phyloP scores from a whole-genome alignment of 805 yeast genomes.

The Wickerhamomyces queroliae region DNA sequence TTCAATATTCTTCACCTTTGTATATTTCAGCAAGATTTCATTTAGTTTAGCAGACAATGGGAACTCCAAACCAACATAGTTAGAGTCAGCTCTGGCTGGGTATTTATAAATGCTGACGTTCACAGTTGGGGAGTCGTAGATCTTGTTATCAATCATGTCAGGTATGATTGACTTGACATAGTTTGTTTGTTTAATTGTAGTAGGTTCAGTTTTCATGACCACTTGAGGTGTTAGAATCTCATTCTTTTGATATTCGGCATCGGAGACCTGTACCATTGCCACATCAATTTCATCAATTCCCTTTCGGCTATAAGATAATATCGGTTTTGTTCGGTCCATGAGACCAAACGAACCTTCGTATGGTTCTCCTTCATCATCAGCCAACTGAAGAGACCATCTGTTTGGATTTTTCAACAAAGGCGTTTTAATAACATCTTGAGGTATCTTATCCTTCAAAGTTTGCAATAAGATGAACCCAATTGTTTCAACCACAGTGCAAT shows the following conservation, averaged over 20 bases:
- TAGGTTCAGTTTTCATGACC: constrained; percentile 1
- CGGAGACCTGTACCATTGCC: constrained; percentile 60
- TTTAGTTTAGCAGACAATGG: constrained; percentile 28
- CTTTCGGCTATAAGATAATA: constrained; percentile 70
- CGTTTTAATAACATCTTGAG: constrained; percentile 5
- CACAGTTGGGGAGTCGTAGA: constrained; percentile 22
- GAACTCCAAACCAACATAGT: constrained; percentile 25
- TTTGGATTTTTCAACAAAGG: constrained; percentile 43
- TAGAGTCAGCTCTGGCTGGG: constrained; percentile 26
- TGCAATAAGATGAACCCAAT: constrained; percentile 46
- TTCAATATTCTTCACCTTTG: constrained; percentile 28
- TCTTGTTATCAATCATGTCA: constrained; percentile 10
- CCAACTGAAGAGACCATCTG: constrained; percentile 70
- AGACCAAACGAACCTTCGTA: constrained; percentile 90
- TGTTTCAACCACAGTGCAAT: constrained; percentile 44
- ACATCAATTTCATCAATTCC: constrained; percentile 81
- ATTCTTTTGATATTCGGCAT: constrained; percentile 38
- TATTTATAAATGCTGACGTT: constrained; percentile 27
- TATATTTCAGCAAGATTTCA: constrained; percentile 30
- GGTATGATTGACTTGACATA: constrained; percentile 34
- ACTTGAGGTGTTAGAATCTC: constrained; percentile 52
- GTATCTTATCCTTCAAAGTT: constrained; percentile 1
- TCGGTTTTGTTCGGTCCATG: constrained; percentile 58
- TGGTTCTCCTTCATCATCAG: constrained; percentile 91
- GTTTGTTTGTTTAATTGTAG: constrained; percentile 21